Evolutionary conservation across 2,329 filamentous ascomycete species (phyloP), one percentile per base, ranked within the genome.

Genomic region (Xylariaceae sp.): DNA sequence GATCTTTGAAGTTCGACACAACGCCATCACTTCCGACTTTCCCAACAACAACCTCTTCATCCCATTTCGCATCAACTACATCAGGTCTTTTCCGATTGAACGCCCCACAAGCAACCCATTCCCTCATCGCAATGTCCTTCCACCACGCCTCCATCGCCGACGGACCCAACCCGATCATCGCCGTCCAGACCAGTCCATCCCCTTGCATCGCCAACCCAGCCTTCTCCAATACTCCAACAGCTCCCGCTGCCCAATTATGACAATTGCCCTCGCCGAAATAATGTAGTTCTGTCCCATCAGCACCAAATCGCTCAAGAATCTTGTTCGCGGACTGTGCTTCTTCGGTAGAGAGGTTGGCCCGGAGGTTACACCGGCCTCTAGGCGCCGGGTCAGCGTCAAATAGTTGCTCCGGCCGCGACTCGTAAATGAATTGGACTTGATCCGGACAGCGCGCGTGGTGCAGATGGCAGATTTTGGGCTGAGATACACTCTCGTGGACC

Each of bases 361-460:
- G 33, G 12, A 44, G 22, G 20, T 44, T 37, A 23, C 41, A 44
- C 6, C 41, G 41, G 17, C 41, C 41, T 21, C 34, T 19, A 10
- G 41, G 41, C 14, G 41, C 41, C 22, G 41, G 33, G 22, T 44
- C 33, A 14, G 41, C 22, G 34, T 44, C 33, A 22, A 44, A 44
- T 20, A 21, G 4, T 22, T 44, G 41, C 16, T 14, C 17, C 11
- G 41, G 41, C 6, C 33, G 41, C 11, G 41, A 29, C n/a, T 37
- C 21, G 22, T 44, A 44, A 19, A 37, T 27, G 41, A 44, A 37
- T 10, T 16, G 32, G 11, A 44, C 21, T 21, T 44, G 33, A 20
- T 37, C 41, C 7, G 41, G 41, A 27, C 34, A 37, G 20, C 41
- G 41, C 7, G 35, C 42, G 42, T 39, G 35, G 42, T 44, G 42